phyloP scores from a whole-genome alignment of 2,329 filamentous ascomycete species.

The Alternaria incomplexa region DNA sequence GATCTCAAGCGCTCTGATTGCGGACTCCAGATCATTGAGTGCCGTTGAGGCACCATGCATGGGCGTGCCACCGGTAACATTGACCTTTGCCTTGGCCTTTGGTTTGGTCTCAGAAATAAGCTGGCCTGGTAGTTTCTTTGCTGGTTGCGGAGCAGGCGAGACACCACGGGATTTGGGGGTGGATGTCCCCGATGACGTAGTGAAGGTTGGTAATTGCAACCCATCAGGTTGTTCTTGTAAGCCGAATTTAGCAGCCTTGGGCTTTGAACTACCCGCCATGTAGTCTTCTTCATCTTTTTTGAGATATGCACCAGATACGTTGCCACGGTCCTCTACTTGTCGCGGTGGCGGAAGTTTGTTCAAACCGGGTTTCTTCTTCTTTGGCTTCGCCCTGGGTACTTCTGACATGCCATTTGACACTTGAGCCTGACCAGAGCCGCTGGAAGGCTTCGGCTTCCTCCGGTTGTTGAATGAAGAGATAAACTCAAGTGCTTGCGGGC shows the following conservation, averaged over 20 bases:
- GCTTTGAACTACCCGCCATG: constrained; percentile 57
- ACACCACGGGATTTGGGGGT: constrained; percentile 45
- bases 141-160: constrained; percentile 54
- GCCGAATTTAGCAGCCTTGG: constrained; percentile 53
- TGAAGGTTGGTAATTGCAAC: constrained; percentile 36
- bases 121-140: constrained; percentile 70
- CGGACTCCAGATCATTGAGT: constrained; percentile 72
- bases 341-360: constrained; percentile 51
- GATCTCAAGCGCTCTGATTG: constrained; percentile 88
- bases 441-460: constrained; percentile 48
- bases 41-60: constrained; percentile 83
- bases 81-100: constrained; percentile 67
- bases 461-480: constrained; percentile 77
- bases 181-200: constrained; percentile 33
- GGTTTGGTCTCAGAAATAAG: constrained; percentile 78
- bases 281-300: constrained; percentile 81
- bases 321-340: constrained; percentile 64
- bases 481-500: constrained; percentile 74
- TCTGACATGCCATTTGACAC: constrained; percentile 31
- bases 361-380: constrained; percentile 51
- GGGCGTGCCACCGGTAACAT: constrained; percentile 75
- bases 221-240: constrained; percentile 60
- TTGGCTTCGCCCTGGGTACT: constrained; percentile 43
- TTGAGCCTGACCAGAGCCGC: constrained; percentile 18
- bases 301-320: constrained; percentile 72